A percentile compares a stretch with the other conserved stretches of the same genome.
Conservation (phyloP, 1,284 basidiomycete species). For the Gymnopus androsaceus region DNA sequence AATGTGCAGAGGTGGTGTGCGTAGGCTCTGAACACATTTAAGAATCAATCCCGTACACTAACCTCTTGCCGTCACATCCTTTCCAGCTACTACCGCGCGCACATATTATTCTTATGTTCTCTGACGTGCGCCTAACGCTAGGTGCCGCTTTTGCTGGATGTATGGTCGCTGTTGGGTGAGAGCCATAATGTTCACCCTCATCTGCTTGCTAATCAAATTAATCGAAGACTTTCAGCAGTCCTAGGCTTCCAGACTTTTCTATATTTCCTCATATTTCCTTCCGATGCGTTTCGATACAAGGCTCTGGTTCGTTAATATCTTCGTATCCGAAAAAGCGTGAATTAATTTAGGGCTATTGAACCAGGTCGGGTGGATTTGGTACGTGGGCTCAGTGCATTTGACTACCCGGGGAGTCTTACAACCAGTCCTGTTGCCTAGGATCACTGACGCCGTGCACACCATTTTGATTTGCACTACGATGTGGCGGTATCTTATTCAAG, state of each 20-base stretch:
- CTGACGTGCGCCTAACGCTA: not conserved
- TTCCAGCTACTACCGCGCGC: not conserved
- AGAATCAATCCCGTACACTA: too few species aligned
- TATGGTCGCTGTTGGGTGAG: slow-evolving; percentile 1
- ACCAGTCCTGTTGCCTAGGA: not conserved
- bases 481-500: not conserved
- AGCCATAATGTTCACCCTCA: not conserved
- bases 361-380: slow-evolving; percentile 5
- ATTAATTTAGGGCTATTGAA: not conserved
- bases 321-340: not conserved
- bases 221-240: not conserved
- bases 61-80: too few species aligned
- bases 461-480: not conserved
- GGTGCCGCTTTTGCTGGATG: not conserved
- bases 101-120: not conserved
- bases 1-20: too few species aligned
- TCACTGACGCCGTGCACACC: not conserved
- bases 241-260: slow-evolving; percentile 3
- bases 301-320: not conserved
- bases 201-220: not conserved
- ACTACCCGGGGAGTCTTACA: too few species aligned
- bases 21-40: too few species aligned
- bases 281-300: not conserved
- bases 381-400: not conserved
- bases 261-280: slow-evolving; percentile 1